Base-by-base conservation (phyloP, 768 basidiomycete genomes). In the Mycena capillaripes region DNA sequence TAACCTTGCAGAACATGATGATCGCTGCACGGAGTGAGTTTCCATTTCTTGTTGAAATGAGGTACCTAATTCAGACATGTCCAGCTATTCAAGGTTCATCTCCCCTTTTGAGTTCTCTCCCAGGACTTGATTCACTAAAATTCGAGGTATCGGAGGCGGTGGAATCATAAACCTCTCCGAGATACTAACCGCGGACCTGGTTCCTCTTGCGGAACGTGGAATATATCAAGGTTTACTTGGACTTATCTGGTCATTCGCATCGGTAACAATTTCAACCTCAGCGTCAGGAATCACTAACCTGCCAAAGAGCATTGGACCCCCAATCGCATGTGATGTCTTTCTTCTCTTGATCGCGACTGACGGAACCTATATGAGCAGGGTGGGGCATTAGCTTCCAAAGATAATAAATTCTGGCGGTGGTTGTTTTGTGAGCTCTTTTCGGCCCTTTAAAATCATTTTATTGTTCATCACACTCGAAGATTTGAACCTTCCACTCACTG, bases 161-260 rank as follows among this genome's bases (percentile, higher is more conserved):
- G 82, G 82, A 8, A 81, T 84, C 42, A 67, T 81, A 12, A 75
- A 79, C 8, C 76, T 83, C 50, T 78, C 82, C 4, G 81, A 84
- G 46, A 84, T 86, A 67, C 76, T 86, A 57, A 74, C 85, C 1
- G 80, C 83, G 14, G 86, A 87, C 74, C 75, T 87, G 6, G 82
- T 86, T 8, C 80, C 86, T 16, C 80, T 87, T 6, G 75, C 78
- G 29, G 83, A 86, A 65, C 82, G 86, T 8, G 86, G 86, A 11
- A 30, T 75, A 5, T 85, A 82, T 46, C 72, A 79, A 1, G 81
- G 81, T 29, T 40, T 84, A 19, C 34, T 83, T 36, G 80, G 79
- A 21, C 66, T 75, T 30, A 61, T 62, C 23, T 84, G 82, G 80
- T 76, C 78, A 46, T 69, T 82, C 14, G 83, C 80, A 21, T 83